Conservation (phyloP, 192 early-diverging fungal species). For the Coemansia sp. region DNA sequence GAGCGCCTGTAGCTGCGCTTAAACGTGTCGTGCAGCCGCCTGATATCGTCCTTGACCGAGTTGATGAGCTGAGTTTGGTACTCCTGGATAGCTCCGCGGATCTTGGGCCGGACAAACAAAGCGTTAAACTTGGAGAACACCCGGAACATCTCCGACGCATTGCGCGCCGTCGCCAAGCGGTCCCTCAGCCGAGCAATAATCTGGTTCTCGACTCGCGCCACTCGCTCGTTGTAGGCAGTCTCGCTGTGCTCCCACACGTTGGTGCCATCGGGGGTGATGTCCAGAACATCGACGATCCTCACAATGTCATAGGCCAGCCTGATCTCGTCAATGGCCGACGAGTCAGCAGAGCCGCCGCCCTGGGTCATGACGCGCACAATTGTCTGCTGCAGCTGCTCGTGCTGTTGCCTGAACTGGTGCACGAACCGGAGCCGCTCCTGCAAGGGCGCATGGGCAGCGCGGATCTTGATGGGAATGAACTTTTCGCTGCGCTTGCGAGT, state of each 20-base stretch:
- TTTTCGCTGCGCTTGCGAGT: constrained; percentile 91
- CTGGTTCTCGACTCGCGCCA: constrained; percentile 94
- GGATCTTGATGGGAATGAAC: constrained; percentile 94
- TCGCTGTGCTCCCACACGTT: constrained; percentile 91
- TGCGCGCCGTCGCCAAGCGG: constrained; percentile 90
- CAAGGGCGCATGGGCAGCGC: constrained; percentile 82
- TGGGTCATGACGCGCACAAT: constrained; percentile 87
- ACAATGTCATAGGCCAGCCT: constrained; percentile 86
- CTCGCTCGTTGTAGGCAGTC: constrained; percentile 88
- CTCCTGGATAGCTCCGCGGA: constrained; percentile 98
- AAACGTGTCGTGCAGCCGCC: constrained; percentile 93
- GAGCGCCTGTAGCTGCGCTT: constrained; percentile 87
- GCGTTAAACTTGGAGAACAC: constrained; percentile 99
- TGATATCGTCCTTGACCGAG: constrained; percentile 97
- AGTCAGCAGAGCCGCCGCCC: constrained; percentile 54
- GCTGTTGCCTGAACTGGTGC: constrained; percentile 89
- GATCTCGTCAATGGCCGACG: constrained; percentile 87
- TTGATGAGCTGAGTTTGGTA: constrained; percentile 98
- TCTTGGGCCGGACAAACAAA: constrained; percentile 98
- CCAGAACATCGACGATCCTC: constrained; percentile 91
- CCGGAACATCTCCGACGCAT: constrained; percentile 99
- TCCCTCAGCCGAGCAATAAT: constrained; percentile 93
- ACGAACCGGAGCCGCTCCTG: constrained; percentile 93
- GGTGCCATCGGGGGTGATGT: constrained; percentile 90
- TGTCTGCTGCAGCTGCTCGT: constrained; percentile 96